Base-by-base conservation (phyloP, 164 flowering plant species). In the Kingdonia uniflora region DNA sequence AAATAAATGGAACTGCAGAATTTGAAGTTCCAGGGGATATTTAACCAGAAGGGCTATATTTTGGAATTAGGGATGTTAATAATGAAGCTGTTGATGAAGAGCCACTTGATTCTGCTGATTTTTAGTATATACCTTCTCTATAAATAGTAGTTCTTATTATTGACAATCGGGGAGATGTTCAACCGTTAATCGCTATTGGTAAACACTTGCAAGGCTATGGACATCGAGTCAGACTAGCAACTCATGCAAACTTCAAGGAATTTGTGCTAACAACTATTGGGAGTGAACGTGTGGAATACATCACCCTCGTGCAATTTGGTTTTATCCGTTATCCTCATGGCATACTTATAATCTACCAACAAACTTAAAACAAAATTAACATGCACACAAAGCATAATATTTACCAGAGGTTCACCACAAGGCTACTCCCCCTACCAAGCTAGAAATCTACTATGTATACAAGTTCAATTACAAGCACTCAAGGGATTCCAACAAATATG, bases 131-230 rank as follows among this genome's bases (percentile, higher is more conserved):
- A 52, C 95, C 84, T 13, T 97, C 97, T 12, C 22, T 91, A 59
- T 92, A 87, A 67, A 85, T 91, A 55, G 96, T 91, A 49, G 76
- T 91, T 72, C 87, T 91, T 54, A 91, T 91, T 64, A 96, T 91
- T 68, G 97, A 96, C 44, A 91, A 96, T 48, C 85, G 96, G 23
- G 97, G 97, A 56, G 97, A 91, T 77, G 97, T 91, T 37, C 97
- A 91, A 62, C 97, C 96, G 20, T 91, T 91, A 74, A 42, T 83
- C 70, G 97, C 97, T 19, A 91, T 91, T 68, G 97, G 95, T 38
- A 91, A 91, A 69, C 76, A 80, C 22, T 71, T 91, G 52, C 97
- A 91, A 95, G 97, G 86, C 45, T 89, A 77, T 74, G 99, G 99
- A 11, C 99, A 94, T 75, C 89, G 99, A 43, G 99, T 94, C 55